Evolutionary conservation across 257 asterid genomes (phyloP), one percentile per base, ranked within the genome.

Genomic region (Nicotiana benthamiana): DNA sequence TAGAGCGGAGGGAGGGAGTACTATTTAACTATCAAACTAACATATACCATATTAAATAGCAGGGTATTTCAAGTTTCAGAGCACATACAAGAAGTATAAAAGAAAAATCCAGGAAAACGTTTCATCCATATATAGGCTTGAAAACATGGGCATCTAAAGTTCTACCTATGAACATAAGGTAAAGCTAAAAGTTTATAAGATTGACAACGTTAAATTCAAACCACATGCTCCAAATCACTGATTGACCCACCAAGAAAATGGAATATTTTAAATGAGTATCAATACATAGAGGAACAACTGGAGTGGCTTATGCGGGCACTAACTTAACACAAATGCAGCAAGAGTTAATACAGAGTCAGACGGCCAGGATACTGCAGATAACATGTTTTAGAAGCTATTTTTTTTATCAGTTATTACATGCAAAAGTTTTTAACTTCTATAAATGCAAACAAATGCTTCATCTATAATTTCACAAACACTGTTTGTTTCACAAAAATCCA

Each of bases 31-130:
- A n/a, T n/a, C n/a, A n/a, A n/a, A n/a, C n/a, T n/a, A n/a, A n/a
- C n/a, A n/a, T n/a, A n/a, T n/a, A n/a, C n/a, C 76, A 68, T 70
- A 56, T 70, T 70, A 70, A 70, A 70, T 32, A 70, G 34, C 57
- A 70, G 57, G 43, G 34, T 4, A 34, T 20, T 26, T 70, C 57
- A 34, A 70, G 77, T 56, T 40, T 70, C 59, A 4, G 59, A 56
- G 22, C 20, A 70, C 6, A 70, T 43, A 22, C 4, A n/a, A 72
- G 60, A 46, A 72, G 78, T 24, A 72, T 4, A 48, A 48, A 13
- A 24, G 60, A 48, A 67, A 72, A 24, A 13, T 48, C 78, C 48
- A 72, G 36, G 24, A 46, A 46, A 72, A 32, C 6, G 15, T 72
- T 24, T 46, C 77, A 24, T 43, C 48, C 15, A 46, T 24, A 46